Evolutionary conservation across 164 flowering plant genomes (phyloP).

Genomic region (Piper betle): DNA sequence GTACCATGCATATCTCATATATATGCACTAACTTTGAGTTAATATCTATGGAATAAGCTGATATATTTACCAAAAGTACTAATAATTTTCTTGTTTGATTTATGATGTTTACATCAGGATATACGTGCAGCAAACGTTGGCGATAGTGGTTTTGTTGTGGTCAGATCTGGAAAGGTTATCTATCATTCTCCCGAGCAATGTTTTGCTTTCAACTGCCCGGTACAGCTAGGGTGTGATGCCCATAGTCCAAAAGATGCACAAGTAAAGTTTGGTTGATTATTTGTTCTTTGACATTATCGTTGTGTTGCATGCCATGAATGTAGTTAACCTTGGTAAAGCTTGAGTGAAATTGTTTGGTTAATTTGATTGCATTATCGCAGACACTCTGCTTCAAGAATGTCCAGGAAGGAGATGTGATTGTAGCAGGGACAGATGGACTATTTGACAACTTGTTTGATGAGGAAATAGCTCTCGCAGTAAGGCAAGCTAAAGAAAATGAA

Average conservation of each 20-base stretch:
- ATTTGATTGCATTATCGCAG: constrained; percentile 15
- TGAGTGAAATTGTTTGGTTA: background rate
- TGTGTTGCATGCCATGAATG: background rate
- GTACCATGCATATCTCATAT: no score
- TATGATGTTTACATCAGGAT: constrained; percentile 26
- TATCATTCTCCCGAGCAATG: constrained; percentile 78
- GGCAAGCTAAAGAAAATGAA: constrained; percentile 54
- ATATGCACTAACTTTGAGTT: background rate
- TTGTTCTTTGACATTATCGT: background rate
- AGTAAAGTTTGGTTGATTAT: background rate
- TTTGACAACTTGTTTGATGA: constrained; percentile 72
- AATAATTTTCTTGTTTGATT: background rate
- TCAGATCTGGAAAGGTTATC: constrained; percentile 67
- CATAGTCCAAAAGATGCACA: background rate
- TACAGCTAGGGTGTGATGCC: constrained; percentile 30
- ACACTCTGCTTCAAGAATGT: constrained; percentile 47
- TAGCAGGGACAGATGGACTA: constrained; percentile 82
- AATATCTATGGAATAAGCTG: background rate
- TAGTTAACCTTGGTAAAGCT: background rate
- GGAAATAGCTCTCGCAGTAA: constrained; percentile 62
- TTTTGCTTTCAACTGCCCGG: constrained; percentile 71
- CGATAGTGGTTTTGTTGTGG: constrained; percentile 81
- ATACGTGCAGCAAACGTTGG: constrained; percentile 70
- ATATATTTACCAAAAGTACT: no score
- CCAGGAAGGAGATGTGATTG: constrained; percentile 66